Conservation (phyloP, 352 stramenopile species). For the Stramenopiles sp. region DNA sequence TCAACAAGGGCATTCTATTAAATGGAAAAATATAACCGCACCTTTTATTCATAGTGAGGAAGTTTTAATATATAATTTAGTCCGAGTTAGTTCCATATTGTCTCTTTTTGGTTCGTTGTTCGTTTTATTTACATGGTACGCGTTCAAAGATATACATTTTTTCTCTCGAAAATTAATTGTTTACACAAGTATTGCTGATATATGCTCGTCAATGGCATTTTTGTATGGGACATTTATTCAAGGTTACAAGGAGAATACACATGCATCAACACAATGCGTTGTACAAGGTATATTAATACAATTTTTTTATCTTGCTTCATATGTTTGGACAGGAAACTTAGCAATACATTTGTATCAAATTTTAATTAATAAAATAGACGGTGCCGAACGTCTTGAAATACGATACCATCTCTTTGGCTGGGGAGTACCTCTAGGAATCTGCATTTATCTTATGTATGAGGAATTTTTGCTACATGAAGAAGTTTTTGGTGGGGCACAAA, state of each 20-base stretch:
- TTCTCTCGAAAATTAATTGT: not conserved
- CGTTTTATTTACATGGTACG: slow-evolving; percentile 3
- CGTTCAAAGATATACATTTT: not conserved
- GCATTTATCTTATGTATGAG: not conserved
- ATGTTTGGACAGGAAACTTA: not conserved
- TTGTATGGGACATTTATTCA: not conserved
- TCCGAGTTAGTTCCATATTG: not conserved
- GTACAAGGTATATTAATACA: not conserved
- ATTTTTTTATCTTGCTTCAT: not conserved
- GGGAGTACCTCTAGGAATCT: not conserved
- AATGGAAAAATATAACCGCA: not conserved
- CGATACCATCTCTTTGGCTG: not conserved
- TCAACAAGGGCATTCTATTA: not conserved
- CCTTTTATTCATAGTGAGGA: not conserved
- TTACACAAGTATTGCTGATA: not conserved
- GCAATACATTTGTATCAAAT: not conserved
- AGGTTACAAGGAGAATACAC: not conserved
- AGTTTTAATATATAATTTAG: not conserved
- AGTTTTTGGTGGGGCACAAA: not conserved
- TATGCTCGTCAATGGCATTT: not conserved
- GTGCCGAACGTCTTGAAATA: not conserved
- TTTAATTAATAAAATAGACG: not conserved
- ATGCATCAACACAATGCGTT: not conserved
- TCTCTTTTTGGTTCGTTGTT: not conserved
- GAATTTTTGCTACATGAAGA: not conserved